Evolutionary conservation across 352 stramenopile genomes (phyloP).

Genomic region (Plasmopara viticola): DNA sequence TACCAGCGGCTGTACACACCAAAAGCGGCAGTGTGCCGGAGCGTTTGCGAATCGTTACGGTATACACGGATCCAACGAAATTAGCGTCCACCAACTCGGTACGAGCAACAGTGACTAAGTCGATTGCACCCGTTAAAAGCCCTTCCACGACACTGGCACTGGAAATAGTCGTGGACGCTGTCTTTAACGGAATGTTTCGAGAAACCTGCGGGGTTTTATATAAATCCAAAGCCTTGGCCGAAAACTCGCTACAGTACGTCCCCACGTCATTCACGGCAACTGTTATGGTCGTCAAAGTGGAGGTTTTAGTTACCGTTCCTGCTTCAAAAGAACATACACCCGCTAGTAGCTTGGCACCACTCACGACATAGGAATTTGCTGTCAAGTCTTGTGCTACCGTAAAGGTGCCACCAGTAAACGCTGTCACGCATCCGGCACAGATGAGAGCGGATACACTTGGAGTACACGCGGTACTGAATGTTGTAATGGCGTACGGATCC

Average conservation of each 20-base stretch:
- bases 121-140: slow-evolving; percentile 43
- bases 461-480: slow-evolving; percentile 52
- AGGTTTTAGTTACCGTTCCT: slow-evolving; percentile 6
- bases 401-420: slow-evolving; percentile 57
- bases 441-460: slow-evolving; percentile 22
- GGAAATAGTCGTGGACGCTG: slow-evolving; percentile 26
- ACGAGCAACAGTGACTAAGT: slow-evolving; percentile 41
- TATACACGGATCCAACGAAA: slow-evolving; percentile 61
- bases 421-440: slow-evolving; percentile 57
- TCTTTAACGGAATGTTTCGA: slow-evolving; percentile 41
- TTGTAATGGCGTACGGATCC: slow-evolving; percentile 47
- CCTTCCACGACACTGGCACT: slow-evolving; percentile 33
- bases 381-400: slow-evolving; percentile 21
- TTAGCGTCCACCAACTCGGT: slow-evolving; percentile 27
- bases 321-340: slow-evolving; percentile 61
- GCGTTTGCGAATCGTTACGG: slow-evolving; percentile 52
- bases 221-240: slow-evolving; percentile 25
- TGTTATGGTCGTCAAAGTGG: slow-evolving; percentile 23
- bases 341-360: slow-evolving; percentile 34
- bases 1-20: slow-evolving; percentile 32
- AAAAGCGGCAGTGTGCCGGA: slow-evolving; percentile 56
- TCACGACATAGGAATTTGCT: slow-evolving; percentile 8
- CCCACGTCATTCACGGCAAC: slow-evolving; percentile 43
- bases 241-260: slow-evolving; percentile 45
- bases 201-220: slow-evolving; percentile 55